Base-by-base conservation (phyloP, 768 basidiomycete genomes). In the Lyophyllum shimeji region DNA sequence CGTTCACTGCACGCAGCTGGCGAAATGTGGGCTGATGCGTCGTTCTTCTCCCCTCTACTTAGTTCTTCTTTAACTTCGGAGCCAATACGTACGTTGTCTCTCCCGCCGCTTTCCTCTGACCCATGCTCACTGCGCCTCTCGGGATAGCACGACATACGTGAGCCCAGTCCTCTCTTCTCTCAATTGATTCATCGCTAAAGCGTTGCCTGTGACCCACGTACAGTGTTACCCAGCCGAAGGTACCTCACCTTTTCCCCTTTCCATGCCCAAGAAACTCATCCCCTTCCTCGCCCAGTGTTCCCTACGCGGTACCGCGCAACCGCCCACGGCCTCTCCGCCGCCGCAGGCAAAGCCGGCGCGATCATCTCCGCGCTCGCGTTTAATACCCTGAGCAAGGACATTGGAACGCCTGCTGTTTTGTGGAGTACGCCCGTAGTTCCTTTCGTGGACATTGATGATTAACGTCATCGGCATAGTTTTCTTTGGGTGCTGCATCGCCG, bases 11-110 rank as follows among this genome's bases (percentile, higher is more conserved):
- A 0, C 34, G 11, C 34, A 3, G 2, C 34, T 12, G 7, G 2
- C 34, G 25, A 57, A 9, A 53, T 34, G 33, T 13, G 15, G 40
- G 21, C 29, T 12, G 20, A 2, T 24, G 46, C 43, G 43, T 18
- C 12, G 25, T 9, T 23, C 9, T 55, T 15, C 13, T n/a, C 18
- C 24, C 40, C 5, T 29, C 64, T 31, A 18, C 45, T 0, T 57
- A 84, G 76, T 89, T 89, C 75, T 89, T 90, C 77, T 90, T 90
- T 77, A 90, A 90, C 73, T 91, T 89, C 63, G 89, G 89, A 18
- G 85, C 87, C 2, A 90, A 89, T 65, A 73, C 82, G 79, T 85
- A 64, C 60, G 82, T 70, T 18, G 29, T 25, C 47, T 33, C 23
- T 20, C 17, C 53, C 4, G 46, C 48, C 20, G 21, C 9, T n/a